Evolutionary conservation across 129 eudicot species (phyloP).

Genomic region (Ambrosia artemisiifolia): DNA sequence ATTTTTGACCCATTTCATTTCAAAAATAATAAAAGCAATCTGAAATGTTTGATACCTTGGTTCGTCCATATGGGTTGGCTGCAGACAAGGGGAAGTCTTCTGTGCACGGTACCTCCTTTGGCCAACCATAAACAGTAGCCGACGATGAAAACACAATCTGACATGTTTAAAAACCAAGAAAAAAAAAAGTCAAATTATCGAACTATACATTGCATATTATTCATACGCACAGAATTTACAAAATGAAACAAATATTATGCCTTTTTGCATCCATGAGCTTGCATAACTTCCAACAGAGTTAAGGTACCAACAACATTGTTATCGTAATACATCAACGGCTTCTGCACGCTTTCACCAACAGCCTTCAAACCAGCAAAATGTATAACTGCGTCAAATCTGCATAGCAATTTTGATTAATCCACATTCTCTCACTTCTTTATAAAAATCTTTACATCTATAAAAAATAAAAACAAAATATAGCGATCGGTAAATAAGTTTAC

Average conservation of each 20-base stretch:
- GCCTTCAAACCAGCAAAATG: constrained; percentile 98
- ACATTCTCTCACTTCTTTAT: background rate
- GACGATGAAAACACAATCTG: constrained; percentile 87
- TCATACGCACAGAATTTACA: background rate
- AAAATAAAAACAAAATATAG: background rate
- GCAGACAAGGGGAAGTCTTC: constrained; percentile 81
- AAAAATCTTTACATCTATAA: background rate
- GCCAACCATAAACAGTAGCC: constrained; percentile 91
- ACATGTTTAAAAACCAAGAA: constrained; percentile 13
- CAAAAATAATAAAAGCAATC: background rate
- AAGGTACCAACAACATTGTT: constrained; percentile 83
- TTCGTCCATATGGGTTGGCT: constrained; percentile 80
- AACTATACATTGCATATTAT: background rate
- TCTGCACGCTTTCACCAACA: constrained; percentile 93
- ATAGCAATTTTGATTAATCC: constrained; percentile 10
- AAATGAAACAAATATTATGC: constrained; percentile 27
- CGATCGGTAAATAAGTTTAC: constrained; percentile 18
- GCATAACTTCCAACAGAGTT: constrained; percentile 81
- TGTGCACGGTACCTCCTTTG: constrained; percentile 82
- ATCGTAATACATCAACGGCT: constrained; percentile 78
- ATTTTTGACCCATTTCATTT: background rate
- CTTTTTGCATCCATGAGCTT: constrained; percentile 85
- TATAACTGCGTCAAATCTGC: constrained; percentile 95
- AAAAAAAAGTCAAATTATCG: constrained; percentile 11
- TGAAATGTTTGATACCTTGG: constrained; percentile 49